phyloP scores from a whole-genome alignment of 2,329 filamentous ascomycete genomes.

The Fusarium tjaetaba region DNA sequence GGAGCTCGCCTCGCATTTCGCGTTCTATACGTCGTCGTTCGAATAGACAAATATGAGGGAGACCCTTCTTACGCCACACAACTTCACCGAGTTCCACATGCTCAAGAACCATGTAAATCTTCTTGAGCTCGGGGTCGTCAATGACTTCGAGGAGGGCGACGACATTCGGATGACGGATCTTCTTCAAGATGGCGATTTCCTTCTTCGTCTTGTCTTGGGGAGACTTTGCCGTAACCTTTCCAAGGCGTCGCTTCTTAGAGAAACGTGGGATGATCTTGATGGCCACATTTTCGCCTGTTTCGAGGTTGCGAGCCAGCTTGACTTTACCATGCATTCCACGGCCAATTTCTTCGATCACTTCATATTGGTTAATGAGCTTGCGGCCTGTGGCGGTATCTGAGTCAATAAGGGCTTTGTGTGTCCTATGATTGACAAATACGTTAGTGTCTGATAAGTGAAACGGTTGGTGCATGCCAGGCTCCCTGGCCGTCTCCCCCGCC shows the following conservation, averaged over 20 bases:
- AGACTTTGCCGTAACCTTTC: conserved; percentile 74
- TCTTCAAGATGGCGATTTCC: conserved; percentile 98
- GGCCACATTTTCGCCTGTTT: conserved; percentile 82
- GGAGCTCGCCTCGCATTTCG: conserved; percentile 70
- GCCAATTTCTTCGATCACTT: conserved; percentile 95
- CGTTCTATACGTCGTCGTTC: conserved; percentile 84
- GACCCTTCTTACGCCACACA: conserved; percentile 89
- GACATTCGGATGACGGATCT: conserved; percentile 96
- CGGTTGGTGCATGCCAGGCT: conserved; percentile 7
- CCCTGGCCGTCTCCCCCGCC: conserved; percentile 15
- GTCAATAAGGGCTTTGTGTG: conserved; percentile 90
- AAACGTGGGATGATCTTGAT: conserved; percentile 99
- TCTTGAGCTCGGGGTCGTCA: conserved; percentile 93
- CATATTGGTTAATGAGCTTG: conserved; percentile 97
- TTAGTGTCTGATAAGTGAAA: conserved; percentile 32
- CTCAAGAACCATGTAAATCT: conserved; percentile 98
- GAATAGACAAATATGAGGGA: conserved; percentile 82
- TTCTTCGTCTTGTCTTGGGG: conserved; percentile 86
- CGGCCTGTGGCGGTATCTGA: conserved; percentile 88
- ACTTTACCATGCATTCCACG: conserved; percentile 98
- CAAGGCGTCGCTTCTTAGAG: conserved; percentile 91
- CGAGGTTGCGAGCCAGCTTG: conserved; percentile 86
- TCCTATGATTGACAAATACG: conserved; percentile 59
- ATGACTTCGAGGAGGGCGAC: conserved; percentile 97
- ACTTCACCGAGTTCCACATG: conserved; percentile 95